Base-by-base conservation (phyloP, 2,329 filamentous ascomycete genomes). In the Aspergillus nomiae region DNA sequence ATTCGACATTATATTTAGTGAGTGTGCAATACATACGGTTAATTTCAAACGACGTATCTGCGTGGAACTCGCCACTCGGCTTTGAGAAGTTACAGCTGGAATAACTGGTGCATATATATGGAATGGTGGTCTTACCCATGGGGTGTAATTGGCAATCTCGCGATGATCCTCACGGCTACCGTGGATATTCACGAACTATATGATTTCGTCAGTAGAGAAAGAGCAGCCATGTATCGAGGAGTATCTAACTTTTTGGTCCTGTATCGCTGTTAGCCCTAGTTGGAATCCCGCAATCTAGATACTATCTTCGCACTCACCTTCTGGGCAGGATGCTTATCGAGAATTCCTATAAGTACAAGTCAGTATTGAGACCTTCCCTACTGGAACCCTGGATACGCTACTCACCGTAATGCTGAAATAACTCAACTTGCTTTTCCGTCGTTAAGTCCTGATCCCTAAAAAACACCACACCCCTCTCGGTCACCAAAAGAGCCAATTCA, bases 31-130 rank as follows among this genome's bases (percentile, higher is more conserved):
- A 9, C 66, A 26, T 66, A 76, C 74, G 82, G 63, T 85, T 84
- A 63, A 83, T 76, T 68, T 85, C 82, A 64, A 84, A 84, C 0
- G 79, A 82, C 1, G 81, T 84, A 67, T 85, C 83, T 32, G 82
- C 80, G 62, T 84, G 82, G 63, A 80, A 84, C 54, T 83, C 82
- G 4, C 74, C 78, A 10, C 71, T 76, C 1, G 78, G 78, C 80
- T 69, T 43, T 19, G 24, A n/a, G 11, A 16, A 26, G 28, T 43
- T 19, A 12, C n/a, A 24, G 43, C 24, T 46, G 12, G 16, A 24
- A 46, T 21, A 24, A 46, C 4, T 16, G 24, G 21, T 48, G 24
- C 24, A 48, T 16, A n/a, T n/a, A 41, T n/a, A 41, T 41, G 16
- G 38, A n/a, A 10, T 7, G 16, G 28, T 41, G 48, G 19, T 64